Conservation (phyloP, 805 yeast genomes). For the Saccharomycopsis sp. region DNA sequence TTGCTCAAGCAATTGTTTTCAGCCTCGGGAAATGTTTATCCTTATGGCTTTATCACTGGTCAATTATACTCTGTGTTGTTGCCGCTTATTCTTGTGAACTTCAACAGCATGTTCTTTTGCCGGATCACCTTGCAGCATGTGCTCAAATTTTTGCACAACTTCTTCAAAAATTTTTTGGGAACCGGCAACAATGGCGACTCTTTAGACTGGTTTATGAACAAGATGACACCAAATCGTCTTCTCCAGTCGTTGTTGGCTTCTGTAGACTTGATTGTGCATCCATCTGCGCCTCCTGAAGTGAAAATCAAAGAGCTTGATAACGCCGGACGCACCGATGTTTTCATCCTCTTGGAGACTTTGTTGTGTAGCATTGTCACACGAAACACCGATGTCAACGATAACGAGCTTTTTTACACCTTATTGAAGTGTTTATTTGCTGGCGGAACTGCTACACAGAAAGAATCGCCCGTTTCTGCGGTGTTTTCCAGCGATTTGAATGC, state of each 20-base stretch:
- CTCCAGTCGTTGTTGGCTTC: background rate
- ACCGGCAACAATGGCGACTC: background rate
- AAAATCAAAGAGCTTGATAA: background rate
- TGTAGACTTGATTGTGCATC: background rate
- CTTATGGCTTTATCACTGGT: background rate
- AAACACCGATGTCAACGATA: background rate
- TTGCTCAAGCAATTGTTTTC: conserved; percentile 12
- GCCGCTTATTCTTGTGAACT: conserved; percentile 9
- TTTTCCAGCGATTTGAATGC: background rate
- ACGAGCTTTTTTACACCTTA: background rate
- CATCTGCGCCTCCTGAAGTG: background rate
- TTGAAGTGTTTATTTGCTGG: background rate
- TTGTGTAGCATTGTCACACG: background rate
- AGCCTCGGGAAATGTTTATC: background rate
- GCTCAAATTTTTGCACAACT: conserved; percentile 11
- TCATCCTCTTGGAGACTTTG: background rate
- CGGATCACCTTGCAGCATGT: conserved; percentile 15
- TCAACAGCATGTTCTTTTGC: conserved; percentile 16
- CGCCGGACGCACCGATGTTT: background rate
- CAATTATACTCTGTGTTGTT: background rate
- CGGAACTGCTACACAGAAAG: background rate
- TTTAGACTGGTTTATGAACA: background rate
- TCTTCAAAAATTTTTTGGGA: conserved; percentile 12
- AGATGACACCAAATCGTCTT: background rate
- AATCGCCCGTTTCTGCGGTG: background rate